Evolutionary conservation across 2,329 filamentous ascomycete species (phyloP).

Genomic region (Fusarium graminum): DNA sequence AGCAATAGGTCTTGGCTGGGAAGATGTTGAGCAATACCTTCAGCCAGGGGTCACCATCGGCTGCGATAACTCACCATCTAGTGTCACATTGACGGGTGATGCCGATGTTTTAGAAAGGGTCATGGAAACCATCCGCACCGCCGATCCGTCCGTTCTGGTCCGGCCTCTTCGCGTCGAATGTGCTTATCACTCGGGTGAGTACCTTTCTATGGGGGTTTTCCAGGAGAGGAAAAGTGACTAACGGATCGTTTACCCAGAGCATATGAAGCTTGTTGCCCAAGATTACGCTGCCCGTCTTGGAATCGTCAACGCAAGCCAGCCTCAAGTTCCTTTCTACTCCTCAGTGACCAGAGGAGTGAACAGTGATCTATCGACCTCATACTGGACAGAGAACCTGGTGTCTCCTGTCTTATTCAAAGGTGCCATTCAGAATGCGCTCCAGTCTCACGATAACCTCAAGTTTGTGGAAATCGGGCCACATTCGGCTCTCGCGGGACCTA

Average conservation of each 20-base stretch:
- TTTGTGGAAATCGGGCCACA: conserved; percentile 16
- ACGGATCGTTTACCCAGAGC: conserved; percentile 5
- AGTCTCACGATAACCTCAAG: conserved; percentile 14
- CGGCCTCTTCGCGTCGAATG: conserved; percentile 21
- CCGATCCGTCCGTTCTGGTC: conserved; percentile 10
- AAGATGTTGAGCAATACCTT: conserved; percentile 14
- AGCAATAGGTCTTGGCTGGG: conserved; percentile 14
- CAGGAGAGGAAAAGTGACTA: conserved; percentile 1
- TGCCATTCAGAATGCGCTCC: conserved; percentile 10
- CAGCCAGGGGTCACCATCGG: conserved; percentile 10
- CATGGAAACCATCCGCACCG: conserved; percentile 11
- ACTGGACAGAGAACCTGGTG: conserved; percentile 17
- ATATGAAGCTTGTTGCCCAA: conserved; percentile 10
- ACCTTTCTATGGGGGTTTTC: neutral
- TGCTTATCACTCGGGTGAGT: conserved; percentile 16
- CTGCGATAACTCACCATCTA: conserved; percentile 13
- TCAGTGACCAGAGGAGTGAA: conserved; percentile 14
- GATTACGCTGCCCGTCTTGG: conserved; percentile 15
- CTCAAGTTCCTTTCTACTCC: conserved; percentile 14
- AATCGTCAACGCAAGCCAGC: conserved; percentile 15
- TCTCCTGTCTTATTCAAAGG: conserved; percentile 12
- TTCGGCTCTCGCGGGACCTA: conserved; percentile 15
- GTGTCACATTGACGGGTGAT: conserved; percentile 15
- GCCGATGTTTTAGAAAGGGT: conserved; percentile 9
- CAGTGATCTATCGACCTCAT: conserved; percentile 12